Base-by-base conservation (phyloP, 345 rosid species). In the Citrus maxima region DNA sequence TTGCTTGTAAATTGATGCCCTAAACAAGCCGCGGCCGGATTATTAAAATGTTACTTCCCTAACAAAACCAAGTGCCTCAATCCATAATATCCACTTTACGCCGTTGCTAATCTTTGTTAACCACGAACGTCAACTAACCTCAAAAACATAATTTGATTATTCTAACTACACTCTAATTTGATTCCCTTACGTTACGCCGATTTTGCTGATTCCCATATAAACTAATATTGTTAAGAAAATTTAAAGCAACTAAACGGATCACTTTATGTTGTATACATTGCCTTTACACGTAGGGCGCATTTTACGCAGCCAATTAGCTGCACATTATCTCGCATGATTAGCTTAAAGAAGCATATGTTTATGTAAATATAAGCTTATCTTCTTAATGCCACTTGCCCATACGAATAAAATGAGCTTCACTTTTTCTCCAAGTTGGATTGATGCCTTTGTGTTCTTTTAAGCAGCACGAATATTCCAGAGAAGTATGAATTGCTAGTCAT, bases 241-340 rank as follows among this genome's bases (percentile, higher is more conserved):
- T 55, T 55, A 77, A 64, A 80, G 77, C 69, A 32, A 54, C 19
- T 54, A 54, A 65, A 56, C 37, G 42, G 46, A 66, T 67, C 74
- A 34, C 82, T 82, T 73, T 80, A 72, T 67, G 30, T 25, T 9
- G 72, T 46, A 66, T 64, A 59, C 30, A 6, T n/a, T 0, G n/a
- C 38, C 80, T 83, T 80, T 85, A 80, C 84, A 78, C 80, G 80
- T 68, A 75, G 66, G 21, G 51, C 62, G 70, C 82, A 72, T 76
- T 73, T 69, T 60, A 66, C 14, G 40, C 42, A 67, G 80, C 80
- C 71, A 72, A 55, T 62, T 38, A 38, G 21, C 18, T 4, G 55
- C 59, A 28, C 32, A 28, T 64, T 72, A 18, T 19, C 51, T 32
- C 59, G 59, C 75, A 46, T 80, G 66, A 80, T 80, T 74, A 78